These are phyloP conservation scores for Chondrus crispus DNA, from an alignment of 23 red algal genomes.

Conservation along the genomic window DNA sequence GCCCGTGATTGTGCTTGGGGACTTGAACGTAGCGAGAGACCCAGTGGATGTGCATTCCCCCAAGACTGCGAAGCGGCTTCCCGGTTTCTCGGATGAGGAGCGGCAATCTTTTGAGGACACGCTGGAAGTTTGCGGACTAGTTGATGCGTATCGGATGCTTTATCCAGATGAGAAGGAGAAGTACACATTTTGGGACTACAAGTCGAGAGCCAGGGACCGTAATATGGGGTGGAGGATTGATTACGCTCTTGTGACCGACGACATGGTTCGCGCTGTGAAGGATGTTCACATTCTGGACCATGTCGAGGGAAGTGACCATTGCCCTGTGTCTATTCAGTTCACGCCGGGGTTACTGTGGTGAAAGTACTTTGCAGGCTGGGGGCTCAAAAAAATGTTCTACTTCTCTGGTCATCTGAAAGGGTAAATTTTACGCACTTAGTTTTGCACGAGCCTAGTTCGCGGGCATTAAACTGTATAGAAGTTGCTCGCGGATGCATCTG, in stretches of 20 bases:
- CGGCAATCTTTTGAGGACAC: slow-evolving; percentile 36
- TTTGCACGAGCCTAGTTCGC: too few species aligned
- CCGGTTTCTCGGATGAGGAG: slow-evolving; percentile 48
- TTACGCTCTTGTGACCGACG: slow-evolving; percentile 48
- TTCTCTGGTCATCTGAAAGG: too few species aligned
- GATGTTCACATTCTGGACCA: slow-evolving; percentile 44
- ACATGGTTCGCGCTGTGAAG: slow-evolving; percentile 23
- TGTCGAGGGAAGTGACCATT: slow-evolving; percentile 34
- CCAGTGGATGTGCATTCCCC: slow-evolving; percentile 54
- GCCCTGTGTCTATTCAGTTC: slow-evolving; percentile 35
- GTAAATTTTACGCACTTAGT: too few species aligned
- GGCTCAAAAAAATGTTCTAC: too few species aligned
- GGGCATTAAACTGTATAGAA: too few species aligned
- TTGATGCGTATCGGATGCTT: slow-evolving; percentile 55
- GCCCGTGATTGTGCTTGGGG: slow-evolving; percentile 58
- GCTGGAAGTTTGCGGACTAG: slow-evolving; percentile 37
- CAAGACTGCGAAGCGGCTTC: background rate
- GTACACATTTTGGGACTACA: slow-evolving; percentile 65
- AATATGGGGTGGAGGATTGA: slow-evolving; percentile 66
- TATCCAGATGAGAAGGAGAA: slow-evolving; percentile 2
- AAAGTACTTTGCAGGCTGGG: too few species aligned
- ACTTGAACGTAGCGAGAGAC: slow-evolving; percentile 60
- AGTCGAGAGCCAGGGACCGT: slow-evolving; percentile 2
- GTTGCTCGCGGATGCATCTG: too few species aligned
- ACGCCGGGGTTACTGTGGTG: slow-evolving; percentile 16